Evolutionary conservation across 2,329 filamentous ascomycete species (phyloP).

Genomic region (Clarireedia homoeocarpa): DNA sequence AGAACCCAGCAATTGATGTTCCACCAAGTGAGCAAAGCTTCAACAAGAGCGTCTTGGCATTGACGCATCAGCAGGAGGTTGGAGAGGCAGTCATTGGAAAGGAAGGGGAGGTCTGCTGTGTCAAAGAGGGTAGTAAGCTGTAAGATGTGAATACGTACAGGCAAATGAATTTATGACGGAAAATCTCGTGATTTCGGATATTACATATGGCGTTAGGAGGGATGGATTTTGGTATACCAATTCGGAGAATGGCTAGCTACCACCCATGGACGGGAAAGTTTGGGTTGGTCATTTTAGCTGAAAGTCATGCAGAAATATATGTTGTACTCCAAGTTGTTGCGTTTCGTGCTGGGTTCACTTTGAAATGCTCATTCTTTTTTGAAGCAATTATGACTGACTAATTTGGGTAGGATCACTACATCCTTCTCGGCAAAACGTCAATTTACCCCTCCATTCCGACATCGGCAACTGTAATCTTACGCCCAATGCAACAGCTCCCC

Average conservation of each 20-base stretch:
- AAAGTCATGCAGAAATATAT: conserved; percentile 13
- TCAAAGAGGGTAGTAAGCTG: conserved; percentile 6
- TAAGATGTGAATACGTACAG: background rate
- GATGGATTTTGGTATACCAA: background rate
- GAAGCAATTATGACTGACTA: too few relatives aligned
- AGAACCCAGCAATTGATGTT: conserved; percentile 44
- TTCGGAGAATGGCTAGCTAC: conserved; percentile 10
- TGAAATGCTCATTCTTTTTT: too few relatives aligned
- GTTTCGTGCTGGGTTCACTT: too few relatives aligned
- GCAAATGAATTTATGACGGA: background rate
- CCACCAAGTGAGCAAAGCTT: conserved; percentile 37
- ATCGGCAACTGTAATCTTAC: too few relatives aligned
- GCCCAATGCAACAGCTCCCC: too few relatives aligned
- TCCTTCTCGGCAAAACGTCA: too few relatives aligned
- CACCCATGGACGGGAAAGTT: background rate
- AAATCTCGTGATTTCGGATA: background rate
- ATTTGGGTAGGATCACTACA: too few relatives aligned
- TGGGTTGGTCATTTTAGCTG: conserved; percentile 1
- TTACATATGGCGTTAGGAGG: background rate
- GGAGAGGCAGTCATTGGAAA: conserved; percentile 2
- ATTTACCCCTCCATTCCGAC: too few relatives aligned
- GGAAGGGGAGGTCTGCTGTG: conserved; percentile 7
- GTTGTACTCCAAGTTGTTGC: conserved; percentile 8
- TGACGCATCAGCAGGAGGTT: background rate
- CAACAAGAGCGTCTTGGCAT: conserved; percentile 30